Conservation (phyloP, 495 filamentous ascomycete genomes). For the Penicillium daleae region DNA sequence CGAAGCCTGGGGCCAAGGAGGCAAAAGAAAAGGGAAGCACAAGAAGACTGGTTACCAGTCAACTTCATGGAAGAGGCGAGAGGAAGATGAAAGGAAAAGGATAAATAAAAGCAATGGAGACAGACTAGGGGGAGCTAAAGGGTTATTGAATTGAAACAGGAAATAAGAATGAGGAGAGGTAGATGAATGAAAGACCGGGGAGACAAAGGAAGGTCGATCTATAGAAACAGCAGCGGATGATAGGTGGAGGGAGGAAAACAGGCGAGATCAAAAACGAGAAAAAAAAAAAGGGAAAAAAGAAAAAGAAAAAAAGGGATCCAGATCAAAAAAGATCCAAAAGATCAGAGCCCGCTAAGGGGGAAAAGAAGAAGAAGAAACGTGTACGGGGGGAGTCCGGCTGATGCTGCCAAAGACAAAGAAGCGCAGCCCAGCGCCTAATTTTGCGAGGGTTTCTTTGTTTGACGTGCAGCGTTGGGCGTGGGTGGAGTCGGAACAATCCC, state of each 20-base stretch:
- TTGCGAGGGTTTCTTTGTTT: slow-evolving; percentile 28
- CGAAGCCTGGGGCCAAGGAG: too few relatives aligned
- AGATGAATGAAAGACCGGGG: background rate
- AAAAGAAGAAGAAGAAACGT: background rate
- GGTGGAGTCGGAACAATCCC: background rate
- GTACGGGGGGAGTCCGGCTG: too few relatives aligned
- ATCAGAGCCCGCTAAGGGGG: background rate
- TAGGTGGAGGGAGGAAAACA: background rate
- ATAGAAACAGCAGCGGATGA: background rate
- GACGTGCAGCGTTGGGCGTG: background rate
- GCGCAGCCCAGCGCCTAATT: slow-evolving; percentile 13
- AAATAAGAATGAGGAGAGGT: background rate
- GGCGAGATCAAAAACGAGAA: background rate
- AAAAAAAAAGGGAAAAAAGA: background rate
- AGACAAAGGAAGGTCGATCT: background rate
- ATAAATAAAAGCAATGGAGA: background rate
- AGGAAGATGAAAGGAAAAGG: slow-evolving; percentile 11
- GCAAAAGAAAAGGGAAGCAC: slow-evolving; percentile 26
- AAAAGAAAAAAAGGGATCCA: slow-evolving; percentile 3
- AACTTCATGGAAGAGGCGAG: slow-evolving; percentile 5
- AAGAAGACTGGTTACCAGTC: slow-evolving; percentile 6
- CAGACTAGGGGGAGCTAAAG: background rate
- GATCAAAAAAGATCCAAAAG: slow-evolving; percentile 17
- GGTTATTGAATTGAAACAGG: background rate
- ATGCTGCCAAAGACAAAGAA: too few relatives aligned